Evolutionary conservation across 495 filamentous ascomycete genomes (phyloP), one percentile per base, ranked within the genome.

Genomic region (Penicillium alfredii): DNA sequence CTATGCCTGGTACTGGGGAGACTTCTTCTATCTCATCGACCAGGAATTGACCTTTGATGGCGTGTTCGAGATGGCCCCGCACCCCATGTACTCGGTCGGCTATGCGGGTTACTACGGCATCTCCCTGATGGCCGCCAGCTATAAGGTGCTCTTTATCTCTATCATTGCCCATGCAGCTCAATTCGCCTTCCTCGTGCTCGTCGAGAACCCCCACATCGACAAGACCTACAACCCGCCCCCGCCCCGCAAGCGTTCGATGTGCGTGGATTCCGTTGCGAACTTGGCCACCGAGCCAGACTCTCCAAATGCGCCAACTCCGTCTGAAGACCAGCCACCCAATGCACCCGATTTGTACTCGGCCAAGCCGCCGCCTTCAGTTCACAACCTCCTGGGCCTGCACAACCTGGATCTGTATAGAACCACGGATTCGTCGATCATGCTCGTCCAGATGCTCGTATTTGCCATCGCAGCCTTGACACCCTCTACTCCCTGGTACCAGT

Each of bases 1-100:
- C 59, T 98, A 87, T 67, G 92, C 92, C 13, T 98, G 92, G 92
- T 98, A 97, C 65, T 98, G 92, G 92, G 92, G 92, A 35, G 92
- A 98, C 55, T 98, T 97, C 67, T 98, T 98, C 72, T 98, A 86
- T 66, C 80, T 98, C 58, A 87, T 97, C 55, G 93, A 98, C 59
- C 88, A 96, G 57, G 86, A 96, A 56, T 72, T 98, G 53, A 96
- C 92, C 20, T 97, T 98, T 47, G 93, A 98, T 55, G 93, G 93
- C 30, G 90, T 97, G 35, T 98, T 96, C 57, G 92, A 98, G 63
- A 94, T 98, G 84, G 92, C 93, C 29, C 92, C 92, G 15, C 92
- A 98, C 60, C 92, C 92, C 25, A 98, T 98, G 92, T 98, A 98
- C 68, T 94, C 89, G 28, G 88, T 98, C 50, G 92, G 92, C 19